Evolutionary conservation across 2,329 filamentous ascomycete genomes (phyloP), one percentile per base, ranked within the genome.

Genomic region (Sporothrix brunneoviolacea): DNA sequence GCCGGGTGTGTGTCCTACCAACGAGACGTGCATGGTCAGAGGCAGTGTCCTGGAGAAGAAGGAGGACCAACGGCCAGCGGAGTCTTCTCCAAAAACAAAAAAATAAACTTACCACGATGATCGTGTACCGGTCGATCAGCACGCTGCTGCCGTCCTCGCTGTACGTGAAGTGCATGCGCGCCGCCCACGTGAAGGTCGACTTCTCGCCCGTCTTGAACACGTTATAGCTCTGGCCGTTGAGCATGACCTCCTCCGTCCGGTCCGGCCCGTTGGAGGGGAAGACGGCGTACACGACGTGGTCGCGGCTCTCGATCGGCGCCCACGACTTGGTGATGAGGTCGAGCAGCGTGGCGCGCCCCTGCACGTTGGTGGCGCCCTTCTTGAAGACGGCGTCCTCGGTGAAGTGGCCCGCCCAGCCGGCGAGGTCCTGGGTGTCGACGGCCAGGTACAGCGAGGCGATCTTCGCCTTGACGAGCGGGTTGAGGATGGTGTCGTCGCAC

Each of bases 121-220:
- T 55, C 2, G 53, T 55, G 42, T 55, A 55, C 22, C 44, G 32
- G 46, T 55, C 50, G 19, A 55, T 55, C 32, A 55, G 22, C n/a
- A 53, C 53, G 15, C 39, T 46, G 10, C 35, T 38, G 22, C 46
- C 53, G 19, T 41, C 42, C 1, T 24, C 35, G 35, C 15, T 33
- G 16, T 40, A 38, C 6, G 28, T 38, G 16, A 55, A 55, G 42
- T 55, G 53, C 53, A 50, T 49, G 19, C 53, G 45, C 7, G 53
- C 53, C 2, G 53, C 53, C 53, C 53, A 55, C 15, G 53, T 55
- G 41, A 55, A 55, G n/a, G 53, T 55, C 12, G 24, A 19, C 27
- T 21, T 42, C 12, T 50, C 50, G 37, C 53, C 53, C 2, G 28
- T 42, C 32, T 50, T 47, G 46, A 18, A 48, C 13, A 44, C 22